phyloP scores from a whole-genome alignment of 2,329 filamentous ascomycete genomes.

The Elsinoe australis region DNA sequence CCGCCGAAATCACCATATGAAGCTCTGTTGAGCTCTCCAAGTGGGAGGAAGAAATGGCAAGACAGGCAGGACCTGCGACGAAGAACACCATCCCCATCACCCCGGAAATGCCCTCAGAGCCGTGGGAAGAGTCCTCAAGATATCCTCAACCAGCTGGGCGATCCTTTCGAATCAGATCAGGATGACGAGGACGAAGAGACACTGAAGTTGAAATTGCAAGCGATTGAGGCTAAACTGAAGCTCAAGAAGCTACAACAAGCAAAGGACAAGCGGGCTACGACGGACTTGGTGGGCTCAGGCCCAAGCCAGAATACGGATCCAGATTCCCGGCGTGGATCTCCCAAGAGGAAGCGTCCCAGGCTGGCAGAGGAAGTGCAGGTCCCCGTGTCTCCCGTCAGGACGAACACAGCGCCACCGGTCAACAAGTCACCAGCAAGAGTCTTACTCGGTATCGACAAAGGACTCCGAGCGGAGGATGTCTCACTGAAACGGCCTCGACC shows the following conservation, averaged over 20 bases:
- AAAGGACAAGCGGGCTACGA: conserved; percentile 21
- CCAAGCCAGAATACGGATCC: background rate
- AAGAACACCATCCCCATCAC: conserved; percentile 50
- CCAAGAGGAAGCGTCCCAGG: conserved; percentile 19
- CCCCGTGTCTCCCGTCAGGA: conserved; percentile 61
- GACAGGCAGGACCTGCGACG: conserved; percentile 49
- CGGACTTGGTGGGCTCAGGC: background rate
- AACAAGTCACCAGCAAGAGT: conserved; percentile 72
- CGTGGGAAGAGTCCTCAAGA: conserved; percentile 27
- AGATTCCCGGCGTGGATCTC: conserved; percentile 17
- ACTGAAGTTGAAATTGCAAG: conserved; percentile 73
- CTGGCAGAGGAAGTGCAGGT: conserved; percentile 54
- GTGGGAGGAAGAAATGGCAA: conserved; percentile 68
- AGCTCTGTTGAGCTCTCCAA: conserved; percentile 61
- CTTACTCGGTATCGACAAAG: conserved; percentile 82
- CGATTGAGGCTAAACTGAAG: conserved; percentile 79
- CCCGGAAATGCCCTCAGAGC: conserved; percentile 29
- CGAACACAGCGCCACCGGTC: conserved; percentile 37
- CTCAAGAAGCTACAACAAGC: conserved; percentile 73
- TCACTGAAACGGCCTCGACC: conserved; percentile 64
- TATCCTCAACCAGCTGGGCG: conserved; percentile 23
- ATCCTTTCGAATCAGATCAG: conserved; percentile 44
- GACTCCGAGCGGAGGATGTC: conserved; percentile 68
- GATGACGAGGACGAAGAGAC: conserved; percentile 79
- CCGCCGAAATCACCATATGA: conserved; percentile 56